phyloP scores from a whole-genome alignment of 148 eudicot genomes.

The Diospyros lotus region DNA sequence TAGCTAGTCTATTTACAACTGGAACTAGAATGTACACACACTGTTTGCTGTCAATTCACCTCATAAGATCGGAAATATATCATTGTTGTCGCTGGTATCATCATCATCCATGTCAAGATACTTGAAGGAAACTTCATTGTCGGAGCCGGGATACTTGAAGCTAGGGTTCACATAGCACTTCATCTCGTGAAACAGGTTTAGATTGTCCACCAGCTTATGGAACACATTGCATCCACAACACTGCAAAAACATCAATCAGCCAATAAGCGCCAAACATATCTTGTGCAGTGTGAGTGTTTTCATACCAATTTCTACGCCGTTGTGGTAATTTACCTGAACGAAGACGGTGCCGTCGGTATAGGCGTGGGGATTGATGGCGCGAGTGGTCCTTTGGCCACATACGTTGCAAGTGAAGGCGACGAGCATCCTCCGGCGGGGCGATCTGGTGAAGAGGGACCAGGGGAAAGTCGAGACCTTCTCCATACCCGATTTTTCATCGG shows the following conservation, averaged over 20 bases:
- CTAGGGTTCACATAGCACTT: conserved; percentile 83
- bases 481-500: conserved; percentile 46
- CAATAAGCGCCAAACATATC: not conserved
- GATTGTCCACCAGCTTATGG: conserved; percentile 93
- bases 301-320: too few relatives aligned
- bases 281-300: not conserved
- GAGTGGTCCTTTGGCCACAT: conserved; percentile 94
- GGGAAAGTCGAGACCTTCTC: conserved; percentile 84
- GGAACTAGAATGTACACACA: conserved; percentile 20
- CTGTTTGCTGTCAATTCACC: conserved; percentile 9
- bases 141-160: conserved; percentile 52
- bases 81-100: conserved; percentile 31
- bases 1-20: conserved; percentile 25
- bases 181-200: conserved; percentile 92
- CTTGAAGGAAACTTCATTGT: conserved; percentile 44
- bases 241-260: conserved; percentile 25
- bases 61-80: conserved; percentile 39
- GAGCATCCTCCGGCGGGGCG: conserved; percentile 82
- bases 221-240: conserved; percentile 95
- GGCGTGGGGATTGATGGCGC: conserved; percentile 76
- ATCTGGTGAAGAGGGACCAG: conserved; percentile 92
- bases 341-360: conserved; percentile 73
- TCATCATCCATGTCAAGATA: conserved; percentile 55
- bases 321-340: conserved; percentile 40
- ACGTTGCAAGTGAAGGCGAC: conserved; percentile 84